Percentiles rank a stretch among this genome's conserved stretches.
Evolutionary conservation across 1,284 basidiomycete species (phyloP).

Genomic region (Trametes pubescens): DNA sequence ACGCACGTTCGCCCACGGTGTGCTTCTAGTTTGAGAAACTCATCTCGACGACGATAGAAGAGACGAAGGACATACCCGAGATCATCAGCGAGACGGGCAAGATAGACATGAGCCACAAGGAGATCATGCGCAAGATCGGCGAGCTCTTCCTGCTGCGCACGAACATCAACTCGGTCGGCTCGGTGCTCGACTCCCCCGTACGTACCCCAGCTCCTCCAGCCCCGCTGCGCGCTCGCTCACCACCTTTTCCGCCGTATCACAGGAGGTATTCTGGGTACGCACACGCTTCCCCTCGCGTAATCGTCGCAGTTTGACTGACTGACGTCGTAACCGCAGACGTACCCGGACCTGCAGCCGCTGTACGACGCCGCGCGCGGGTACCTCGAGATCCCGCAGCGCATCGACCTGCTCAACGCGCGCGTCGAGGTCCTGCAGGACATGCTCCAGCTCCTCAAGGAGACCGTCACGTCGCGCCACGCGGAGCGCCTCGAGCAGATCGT

Average conservation of each 20-base stretch:
- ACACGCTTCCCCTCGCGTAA: neutral
- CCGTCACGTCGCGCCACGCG: slow-evolving; percentile 90
- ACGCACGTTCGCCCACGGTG: neutral
- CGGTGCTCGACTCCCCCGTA: slow-evolving; percentile 93
- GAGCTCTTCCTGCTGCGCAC: slow-evolving; percentile 93
- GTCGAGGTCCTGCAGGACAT: slow-evolving; percentile 98
- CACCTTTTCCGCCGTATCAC: slow-evolving; percentile 22
- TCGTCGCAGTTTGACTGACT: slow-evolving; percentile 11
- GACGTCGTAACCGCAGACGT: slow-evolving; percentile 62
- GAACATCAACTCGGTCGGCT: slow-evolving; percentile 96
- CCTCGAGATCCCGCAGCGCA: slow-evolving; percentile 93
- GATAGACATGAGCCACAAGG: slow-evolving; percentile 89
- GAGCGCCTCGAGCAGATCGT: slow-evolving; percentile 97
- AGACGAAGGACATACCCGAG: slow-evolving; percentile 96
- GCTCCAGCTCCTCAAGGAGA: slow-evolving; percentile 95
- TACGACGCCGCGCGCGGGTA: slow-evolving; percentile 95
- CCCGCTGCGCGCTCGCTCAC: slow-evolving; percentile 2
- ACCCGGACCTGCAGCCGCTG: slow-evolving; percentile 93
- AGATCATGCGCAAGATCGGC: slow-evolving; percentile 98
- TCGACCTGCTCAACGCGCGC: slow-evolving; percentile 92
- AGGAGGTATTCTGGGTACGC: slow-evolving; percentile 94
- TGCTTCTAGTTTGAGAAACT: slow-evolving; percentile 82
- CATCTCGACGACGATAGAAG: slow-evolving; percentile 93
- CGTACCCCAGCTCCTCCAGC: slow-evolving; percentile 41
- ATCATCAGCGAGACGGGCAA: slow-evolving; percentile 94